A percentile compares a stretch with the other conserved stretches of the same genome.
These are phyloP conservation scores for Toxicodendron radicans DNA, from an alignment of 345 rosid species.

Conservation along the genomic window DNA sequence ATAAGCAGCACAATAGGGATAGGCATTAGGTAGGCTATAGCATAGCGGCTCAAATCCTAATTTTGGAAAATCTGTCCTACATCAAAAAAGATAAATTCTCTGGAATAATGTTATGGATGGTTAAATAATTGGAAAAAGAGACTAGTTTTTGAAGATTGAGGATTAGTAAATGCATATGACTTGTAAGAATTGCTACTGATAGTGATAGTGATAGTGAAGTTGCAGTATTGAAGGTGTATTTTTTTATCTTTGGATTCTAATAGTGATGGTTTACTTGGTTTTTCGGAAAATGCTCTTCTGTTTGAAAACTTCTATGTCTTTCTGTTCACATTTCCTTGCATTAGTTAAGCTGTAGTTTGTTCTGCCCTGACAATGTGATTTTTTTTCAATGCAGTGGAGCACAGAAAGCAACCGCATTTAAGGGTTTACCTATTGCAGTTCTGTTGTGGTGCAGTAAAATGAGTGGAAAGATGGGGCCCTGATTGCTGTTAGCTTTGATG, in stretches of 20 bases:
- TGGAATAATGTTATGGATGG: neutral
- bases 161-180: too few relatives aligned
- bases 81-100: neutral
- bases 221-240: too few relatives aligned
- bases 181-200: too few relatives aligned
- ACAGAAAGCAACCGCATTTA: constrained; percentile 71
- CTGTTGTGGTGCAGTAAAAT: constrained; percentile 82
- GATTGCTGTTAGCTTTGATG: constrained; percentile 93
- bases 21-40: too few relatives aligned
- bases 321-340: neutral
- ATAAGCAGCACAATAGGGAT: too few relatives aligned
- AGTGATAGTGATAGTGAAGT: too few relatives aligned
- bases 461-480: constrained; percentile 96
- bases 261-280: too few relatives aligned
- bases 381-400: constrained; percentile 58
- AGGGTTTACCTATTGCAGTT: constrained; percentile 73
- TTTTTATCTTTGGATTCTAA: too few relatives aligned
- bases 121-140: neutral
- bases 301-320: neutral
- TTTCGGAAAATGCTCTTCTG: neutral
- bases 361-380: neutral
- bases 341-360: constrained; percentile 3
- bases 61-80: too few relatives aligned
- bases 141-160: neutral
- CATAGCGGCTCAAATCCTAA: too few relatives aligned